Evolutionary conservation across 2,329 filamentous ascomycete species (phyloP).

Genomic region (Ceratocystis alfenasii): DNA sequence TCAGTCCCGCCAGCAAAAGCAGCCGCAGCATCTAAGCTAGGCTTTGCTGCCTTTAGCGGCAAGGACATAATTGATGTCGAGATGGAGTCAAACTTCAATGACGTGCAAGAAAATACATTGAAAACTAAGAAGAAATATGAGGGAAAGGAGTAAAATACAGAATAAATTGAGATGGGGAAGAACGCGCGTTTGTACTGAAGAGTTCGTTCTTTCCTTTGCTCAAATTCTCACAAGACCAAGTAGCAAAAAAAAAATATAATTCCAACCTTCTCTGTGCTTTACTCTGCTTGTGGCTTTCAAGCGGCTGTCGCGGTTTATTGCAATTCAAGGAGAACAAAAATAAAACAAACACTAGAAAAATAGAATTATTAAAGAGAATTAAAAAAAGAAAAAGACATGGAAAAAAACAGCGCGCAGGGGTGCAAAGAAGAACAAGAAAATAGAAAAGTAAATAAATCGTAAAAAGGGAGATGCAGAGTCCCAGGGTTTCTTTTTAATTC

Average conservation of each 20-base stretch:
- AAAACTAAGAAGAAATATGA: background rate
- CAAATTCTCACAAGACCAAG: background rate
- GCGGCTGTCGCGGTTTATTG: background rate
- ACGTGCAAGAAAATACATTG: background rate
- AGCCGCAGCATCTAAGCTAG: slow-evolving; percentile 19
- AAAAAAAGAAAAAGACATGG: background rate
- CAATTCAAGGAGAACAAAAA: background rate
- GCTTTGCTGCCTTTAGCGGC: slow-evolving; percentile 16
- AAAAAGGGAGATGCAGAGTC: background rate
- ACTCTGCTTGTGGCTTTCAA: background rate
- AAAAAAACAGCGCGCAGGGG: background rate
- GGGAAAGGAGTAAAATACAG: background rate
- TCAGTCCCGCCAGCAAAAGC: slow-evolving; percentile 21
- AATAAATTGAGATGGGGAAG: background rate
- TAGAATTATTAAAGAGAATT: background rate
- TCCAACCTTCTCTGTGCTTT: background rate
- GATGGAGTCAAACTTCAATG: slow-evolving; percentile 3
- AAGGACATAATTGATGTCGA: slow-evolving; percentile 15
- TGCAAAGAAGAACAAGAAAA: background rate
- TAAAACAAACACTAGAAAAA: background rate
- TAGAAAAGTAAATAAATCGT: background rate
- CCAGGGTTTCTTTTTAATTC: too few relatives aligned
- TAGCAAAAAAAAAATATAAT: background rate
- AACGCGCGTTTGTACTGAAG: background rate
- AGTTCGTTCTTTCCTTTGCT: background rate